Conservation (phyloP, 345 rosid genomes). For the Anastatica hierochuntica region DNA sequence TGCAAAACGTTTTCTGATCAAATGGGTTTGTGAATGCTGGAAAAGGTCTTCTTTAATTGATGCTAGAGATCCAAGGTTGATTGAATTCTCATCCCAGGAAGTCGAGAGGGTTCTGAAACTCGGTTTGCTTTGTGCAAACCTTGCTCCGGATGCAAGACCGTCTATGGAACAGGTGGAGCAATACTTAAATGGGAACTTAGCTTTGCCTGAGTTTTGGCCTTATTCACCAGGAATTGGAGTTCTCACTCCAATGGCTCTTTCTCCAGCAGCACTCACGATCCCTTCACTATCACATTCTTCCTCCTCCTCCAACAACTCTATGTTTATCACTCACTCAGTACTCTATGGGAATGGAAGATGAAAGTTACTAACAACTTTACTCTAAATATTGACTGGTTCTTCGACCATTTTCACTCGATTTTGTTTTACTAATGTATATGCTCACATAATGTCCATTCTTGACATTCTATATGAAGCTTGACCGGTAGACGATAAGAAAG, state of each 20-base stretch:
- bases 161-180: too few relatives aligned
- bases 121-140: too few relatives aligned
- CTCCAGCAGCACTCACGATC: neutral
- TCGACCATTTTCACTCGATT: too few relatives aligned
- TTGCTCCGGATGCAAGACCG: too few relatives aligned
- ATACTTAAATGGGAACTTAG: too few relatives aligned
- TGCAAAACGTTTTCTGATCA: constrained; percentile 22
- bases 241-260: constrained; percentile 6
- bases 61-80: constrained; percentile 29
- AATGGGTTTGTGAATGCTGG: constrained; percentile 27
- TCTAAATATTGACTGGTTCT: too few relatives aligned
- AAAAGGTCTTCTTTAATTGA: constrained; percentile 19
- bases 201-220: constrained; percentile 2
- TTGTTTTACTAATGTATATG: too few relatives aligned
- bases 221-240: constrained; percentile 17
- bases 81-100: too few relatives aligned
- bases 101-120: too few relatives aligned
- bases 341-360: constrained; percentile 16
- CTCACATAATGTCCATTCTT: too few relatives aligned
- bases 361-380: neutral
- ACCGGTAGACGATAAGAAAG: too few relatives aligned
- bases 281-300: constrained; percentile 14
- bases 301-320: constrained; percentile 9
- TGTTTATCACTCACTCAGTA: constrained; percentile 16
- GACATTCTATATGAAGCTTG: too few relatives aligned